These are phyloP conservation scores for Raffaelea ambrosiae DNA, from an alignment of 2,329 filamentous ascomycete genomes.

Conservation along the genomic window DNA sequence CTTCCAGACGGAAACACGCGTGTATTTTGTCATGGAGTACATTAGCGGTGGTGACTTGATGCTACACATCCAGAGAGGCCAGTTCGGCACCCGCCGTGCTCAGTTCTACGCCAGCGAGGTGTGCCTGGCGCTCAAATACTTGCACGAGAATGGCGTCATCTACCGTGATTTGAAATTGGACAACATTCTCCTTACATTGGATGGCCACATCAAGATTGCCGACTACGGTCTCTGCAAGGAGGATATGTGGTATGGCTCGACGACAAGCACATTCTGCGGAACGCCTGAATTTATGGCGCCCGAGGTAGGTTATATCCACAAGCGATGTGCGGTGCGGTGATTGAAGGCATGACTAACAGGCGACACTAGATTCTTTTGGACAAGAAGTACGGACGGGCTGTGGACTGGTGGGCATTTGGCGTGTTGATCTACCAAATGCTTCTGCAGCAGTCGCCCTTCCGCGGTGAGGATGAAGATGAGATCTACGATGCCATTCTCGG, in stretches of 20 bases:
- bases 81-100: conserved; percentile 90
- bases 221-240: conserved; percentile 99
- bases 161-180: conserved; percentile 94
- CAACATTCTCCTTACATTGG: conserved; percentile 86
- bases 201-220: conserved; percentile 96
- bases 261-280: conserved; percentile 95
- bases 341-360: too few relatives aligned
- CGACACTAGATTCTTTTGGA: conserved; percentile 73
- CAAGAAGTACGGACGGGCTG: conserved; percentile 95
- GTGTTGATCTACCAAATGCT: conserved; percentile 99
- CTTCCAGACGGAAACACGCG: conserved; percentile 96
- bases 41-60: conserved; percentile 97
- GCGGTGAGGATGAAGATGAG: conserved; percentile 97
- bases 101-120: conserved; percentile 99
- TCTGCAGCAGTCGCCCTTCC: conserved; percentile 95
- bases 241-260: conserved; percentile 98
- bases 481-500: conserved; percentile 98
- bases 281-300: conserved; percentile 99
- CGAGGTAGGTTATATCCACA: conserved; percentile 52
- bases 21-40: conserved; percentile 99
- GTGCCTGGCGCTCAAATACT: conserved; percentile 94
- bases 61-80: conserved; percentile 95
- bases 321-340: too few relatives aligned
- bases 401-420: conserved; percentile 99
- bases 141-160: conserved; percentile 98